These are phyloP conservation scores for Pseudohalonectria lignicola DNA, from an alignment of 2,329 filamentous ascomycete species.

Conservation along the genomic window DNA sequence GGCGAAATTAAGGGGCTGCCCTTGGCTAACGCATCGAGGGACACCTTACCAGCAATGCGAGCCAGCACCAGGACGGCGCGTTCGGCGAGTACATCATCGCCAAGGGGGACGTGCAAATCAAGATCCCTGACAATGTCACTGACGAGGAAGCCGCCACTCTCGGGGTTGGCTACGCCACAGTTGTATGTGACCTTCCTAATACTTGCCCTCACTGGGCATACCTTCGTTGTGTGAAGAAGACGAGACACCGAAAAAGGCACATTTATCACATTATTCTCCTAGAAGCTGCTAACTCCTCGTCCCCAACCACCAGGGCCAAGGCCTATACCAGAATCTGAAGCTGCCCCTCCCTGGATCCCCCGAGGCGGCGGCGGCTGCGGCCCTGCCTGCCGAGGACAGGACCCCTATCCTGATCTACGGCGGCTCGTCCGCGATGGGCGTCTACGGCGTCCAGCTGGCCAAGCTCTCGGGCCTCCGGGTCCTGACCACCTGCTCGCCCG, in stretches of 20 bases:
- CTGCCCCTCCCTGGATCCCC: conserved; percentile 37
- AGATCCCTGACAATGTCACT: conserved; percentile 31
- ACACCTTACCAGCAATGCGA: conserved; percentile 20
- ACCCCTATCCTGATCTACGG: conserved; percentile 32
- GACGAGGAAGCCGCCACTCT: conserved; percentile 33
- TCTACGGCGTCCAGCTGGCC: conserved; percentile 35
- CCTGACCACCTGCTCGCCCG: conserved; percentile 24
- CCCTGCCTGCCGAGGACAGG: conserved; percentile 19
- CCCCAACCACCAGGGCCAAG: conserved; percentile 24
- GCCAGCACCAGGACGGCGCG: conserved; percentile 27
- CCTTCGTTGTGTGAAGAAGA: too few relatives aligned
- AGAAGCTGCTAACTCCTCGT: not conserved
- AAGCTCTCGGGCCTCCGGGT: conserved; percentile 27
- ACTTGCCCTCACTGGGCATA: too few relatives aligned
- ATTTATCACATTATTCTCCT: conserved; percentile 1
- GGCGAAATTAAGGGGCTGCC: too few relatives aligned
- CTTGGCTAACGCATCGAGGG: too few relatives aligned
- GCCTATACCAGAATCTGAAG: conserved; percentile 31
- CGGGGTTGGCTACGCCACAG: conserved; percentile 27
- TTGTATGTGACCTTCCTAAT: conserved; percentile 19
- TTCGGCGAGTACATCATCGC: conserved; percentile 27
- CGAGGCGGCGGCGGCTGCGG: conserved; percentile 4
- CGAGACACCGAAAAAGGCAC: too few relatives aligned
- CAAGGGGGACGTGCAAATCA: conserved; percentile 28
- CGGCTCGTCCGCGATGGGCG: conserved; percentile 42